These are phyloP conservation scores for Medicago truncatula DNA, from an alignment of 306 rosid genomes.

Conservation along the genomic window DNA sequence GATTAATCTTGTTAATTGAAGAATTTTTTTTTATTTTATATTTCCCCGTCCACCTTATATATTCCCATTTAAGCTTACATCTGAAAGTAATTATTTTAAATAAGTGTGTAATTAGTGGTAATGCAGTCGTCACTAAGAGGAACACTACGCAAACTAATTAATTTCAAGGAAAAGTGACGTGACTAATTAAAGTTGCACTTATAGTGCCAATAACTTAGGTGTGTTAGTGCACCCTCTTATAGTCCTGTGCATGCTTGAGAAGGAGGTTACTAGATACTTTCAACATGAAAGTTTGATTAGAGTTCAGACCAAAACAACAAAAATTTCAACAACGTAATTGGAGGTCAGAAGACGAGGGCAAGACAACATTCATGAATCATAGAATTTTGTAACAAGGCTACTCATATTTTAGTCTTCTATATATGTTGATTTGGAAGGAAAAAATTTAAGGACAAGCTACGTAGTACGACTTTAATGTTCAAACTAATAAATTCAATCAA, in stretches of 20 bases:
- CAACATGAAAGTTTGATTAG: constrained; percentile 31
- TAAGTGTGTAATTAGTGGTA: constrained; percentile 45
- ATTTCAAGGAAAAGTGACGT: neutral
- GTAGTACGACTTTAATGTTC: too few relatives aligned
- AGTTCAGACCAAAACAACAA: constrained; percentile 17
- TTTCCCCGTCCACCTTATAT: neutral
- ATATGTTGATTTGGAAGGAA: neutral
- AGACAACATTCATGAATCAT: constrained; percentile 4
- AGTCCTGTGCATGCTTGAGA: constrained; percentile 33
- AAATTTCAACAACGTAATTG: constrained; percentile 40
- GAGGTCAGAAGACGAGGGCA: neutral
- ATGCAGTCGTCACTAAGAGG: constrained; percentile 54
- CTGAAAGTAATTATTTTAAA: neutral
- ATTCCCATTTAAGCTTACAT: neutral
- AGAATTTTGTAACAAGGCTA: constrained; percentile 6
- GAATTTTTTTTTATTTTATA: too few relatives aligned
- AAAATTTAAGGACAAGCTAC: constrained; percentile 12
- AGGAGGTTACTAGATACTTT: neutral
- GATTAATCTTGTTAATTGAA: too few relatives aligned
- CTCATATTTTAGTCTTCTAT: neutral
- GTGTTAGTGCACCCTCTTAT: constrained; percentile 32
- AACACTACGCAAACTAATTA: constrained; percentile 23
- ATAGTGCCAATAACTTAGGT: neutral
- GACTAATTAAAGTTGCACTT: constrained; percentile 20
- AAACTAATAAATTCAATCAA: too few relatives aligned